Percentiles rank a stretch among this genome's conserved stretches.
Evolutionary conservation across 805 yeast genomes (phyloP).

Genomic region (Lipomyces orientalis): DNA sequence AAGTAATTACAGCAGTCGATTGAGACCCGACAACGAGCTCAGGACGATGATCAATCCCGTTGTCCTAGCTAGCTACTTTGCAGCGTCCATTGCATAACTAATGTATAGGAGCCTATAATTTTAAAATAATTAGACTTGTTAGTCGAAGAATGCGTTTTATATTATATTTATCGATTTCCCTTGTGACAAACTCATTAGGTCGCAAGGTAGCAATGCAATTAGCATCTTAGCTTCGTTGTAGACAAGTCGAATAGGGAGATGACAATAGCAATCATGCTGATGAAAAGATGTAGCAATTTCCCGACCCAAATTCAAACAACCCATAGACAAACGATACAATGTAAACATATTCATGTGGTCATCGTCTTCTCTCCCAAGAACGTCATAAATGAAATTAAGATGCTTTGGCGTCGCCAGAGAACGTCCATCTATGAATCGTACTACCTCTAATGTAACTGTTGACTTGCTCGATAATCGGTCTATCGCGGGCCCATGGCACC

Average conservation of each 20-base stretch:
- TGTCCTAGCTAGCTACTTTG: no score
- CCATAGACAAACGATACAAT: background rate
- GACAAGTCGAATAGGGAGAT: background rate
- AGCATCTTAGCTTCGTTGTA: background rate
- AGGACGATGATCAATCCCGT: no score
- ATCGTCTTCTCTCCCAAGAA: background rate
- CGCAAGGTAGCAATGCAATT: background rate
- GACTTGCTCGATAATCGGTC: background rate
- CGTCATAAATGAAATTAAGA: background rate
- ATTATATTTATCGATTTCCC: no score
- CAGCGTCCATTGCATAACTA: no score
- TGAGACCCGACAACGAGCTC: no score
- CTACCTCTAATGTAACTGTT: background rate
- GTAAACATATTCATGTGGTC: background rate
- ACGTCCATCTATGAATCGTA: background rate
- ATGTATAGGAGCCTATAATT: no score
- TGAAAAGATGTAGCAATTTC: background rate
- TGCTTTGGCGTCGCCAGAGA: background rate
- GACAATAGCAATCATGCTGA: background rate
- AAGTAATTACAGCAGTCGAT: no score
- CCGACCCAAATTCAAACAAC: background rate
- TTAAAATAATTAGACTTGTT: no score
- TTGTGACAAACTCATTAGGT: no score
- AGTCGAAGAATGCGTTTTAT: no score
- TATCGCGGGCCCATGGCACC: constrained; percentile 16